These are phyloP conservation scores for Hevea brasiliensis DNA, from an alignment of 345 rosid species.

Conservation along the genomic window DNA sequence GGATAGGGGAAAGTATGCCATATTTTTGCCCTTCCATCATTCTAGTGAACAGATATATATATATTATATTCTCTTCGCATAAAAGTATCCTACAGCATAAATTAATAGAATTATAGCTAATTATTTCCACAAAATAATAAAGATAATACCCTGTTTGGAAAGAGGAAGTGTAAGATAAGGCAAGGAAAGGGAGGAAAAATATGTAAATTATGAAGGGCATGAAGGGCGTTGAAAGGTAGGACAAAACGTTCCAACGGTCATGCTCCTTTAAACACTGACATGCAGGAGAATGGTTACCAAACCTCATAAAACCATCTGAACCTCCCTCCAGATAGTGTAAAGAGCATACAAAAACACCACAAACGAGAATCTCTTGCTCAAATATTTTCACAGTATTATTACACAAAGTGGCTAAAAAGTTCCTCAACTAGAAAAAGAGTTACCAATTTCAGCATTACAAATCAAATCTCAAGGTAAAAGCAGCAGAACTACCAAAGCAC, in stretches of 20 bases:
- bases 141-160: not conserved
- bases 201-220: not conserved
- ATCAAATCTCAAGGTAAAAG: constrained; percentile 1
- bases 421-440: not conserved
- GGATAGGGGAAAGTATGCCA: not conserved
- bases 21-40: not conserved
- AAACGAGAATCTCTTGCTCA: not conserved
- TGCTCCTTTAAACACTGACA: too few relatives aligned
- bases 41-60: not conserved
- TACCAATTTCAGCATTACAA: not conserved
- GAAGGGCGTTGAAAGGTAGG: too few relatives aligned
- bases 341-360: not conserved
- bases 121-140: not conserved
- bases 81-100: not conserved
- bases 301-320: too few relatives aligned
- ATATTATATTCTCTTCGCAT: not conserved
- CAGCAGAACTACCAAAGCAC: constrained; percentile 20
- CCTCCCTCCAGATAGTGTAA: not conserved
- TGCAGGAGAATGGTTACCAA: too few relatives aligned
- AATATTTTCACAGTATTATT: not conserved
- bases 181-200: not conserved
- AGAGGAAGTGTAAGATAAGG: not conserved
- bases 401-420: not conserved
- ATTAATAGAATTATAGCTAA: not conserved
- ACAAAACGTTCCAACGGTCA: too few relatives aligned